Conservation (phyloP, 305 asterid genomes). For the Fraxinus nigra region DNA sequence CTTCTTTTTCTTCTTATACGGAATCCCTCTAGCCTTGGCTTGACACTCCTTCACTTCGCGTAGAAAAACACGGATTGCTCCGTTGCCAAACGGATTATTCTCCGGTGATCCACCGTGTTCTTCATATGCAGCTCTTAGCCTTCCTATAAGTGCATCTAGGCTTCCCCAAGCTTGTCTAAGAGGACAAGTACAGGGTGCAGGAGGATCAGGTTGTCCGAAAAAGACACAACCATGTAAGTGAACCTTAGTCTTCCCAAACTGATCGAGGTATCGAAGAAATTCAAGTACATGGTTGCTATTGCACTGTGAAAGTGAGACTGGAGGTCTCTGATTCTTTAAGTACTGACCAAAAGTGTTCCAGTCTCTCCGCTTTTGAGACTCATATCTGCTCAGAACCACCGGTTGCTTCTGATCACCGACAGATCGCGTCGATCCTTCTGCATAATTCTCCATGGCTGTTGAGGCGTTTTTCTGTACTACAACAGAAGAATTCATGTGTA, state of each 20-base stretch:
- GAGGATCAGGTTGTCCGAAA: constrained; percentile 60
- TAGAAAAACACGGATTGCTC: constrained; percentile 41
- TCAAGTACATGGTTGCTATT: constrained; percentile 40
- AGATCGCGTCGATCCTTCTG: constrained; percentile 14
- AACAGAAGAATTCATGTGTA: constrained; percentile 29
- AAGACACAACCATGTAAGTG: constrained; percentile 49
- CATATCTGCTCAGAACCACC: constrained; percentile 45
- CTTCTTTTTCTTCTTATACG: constrained; percentile 48
- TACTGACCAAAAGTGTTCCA: constrained; percentile 58
- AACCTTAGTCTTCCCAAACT: constrained; percentile 57
- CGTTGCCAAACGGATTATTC: constrained; percentile 49
- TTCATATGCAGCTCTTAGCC: constrained; percentile 52
- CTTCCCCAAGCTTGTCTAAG: constrained; percentile 60
- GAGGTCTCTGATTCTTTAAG: constrained; percentile 43
- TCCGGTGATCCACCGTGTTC: constrained; percentile 51
- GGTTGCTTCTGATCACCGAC: constrained; percentile 5
- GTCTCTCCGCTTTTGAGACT: constrained; percentile 50
- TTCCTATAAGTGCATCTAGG: constrained; percentile 51
- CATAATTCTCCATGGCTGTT: constrained; percentile 15
- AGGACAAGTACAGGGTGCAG: constrained; percentile 55
- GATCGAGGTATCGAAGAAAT: constrained; percentile 49
- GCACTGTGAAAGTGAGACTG: constrained; percentile 34
- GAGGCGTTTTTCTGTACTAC: constrained; percentile 3
- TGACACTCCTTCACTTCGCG: constrained; percentile 51
- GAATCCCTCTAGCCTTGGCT: constrained; percentile 50